Evolutionary conservation across 2,329 filamentous ascomycete species (phyloP).

Genomic region (Westerdykella sp.): DNA sequence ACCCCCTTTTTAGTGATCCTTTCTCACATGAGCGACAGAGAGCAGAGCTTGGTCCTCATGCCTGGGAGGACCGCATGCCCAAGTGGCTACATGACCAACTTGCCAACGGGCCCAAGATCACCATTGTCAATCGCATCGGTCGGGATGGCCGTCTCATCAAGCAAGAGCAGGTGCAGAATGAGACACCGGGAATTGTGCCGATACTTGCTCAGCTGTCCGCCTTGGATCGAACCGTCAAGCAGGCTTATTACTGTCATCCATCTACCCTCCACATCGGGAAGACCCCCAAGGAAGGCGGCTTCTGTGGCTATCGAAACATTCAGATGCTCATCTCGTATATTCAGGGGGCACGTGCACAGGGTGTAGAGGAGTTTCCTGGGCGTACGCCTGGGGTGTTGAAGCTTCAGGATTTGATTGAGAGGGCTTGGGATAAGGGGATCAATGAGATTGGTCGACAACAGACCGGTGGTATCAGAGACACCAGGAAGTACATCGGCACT

Average conservation of each 20-base stretch:
- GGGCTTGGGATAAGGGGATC: slow-evolving; percentile 80
- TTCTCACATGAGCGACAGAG: slow-evolving; percentile 26
- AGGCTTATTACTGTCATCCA: slow-evolving; percentile 74
- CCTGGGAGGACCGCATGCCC: slow-evolving; percentile 44
- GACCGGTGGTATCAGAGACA: slow-evolving; percentile 81
- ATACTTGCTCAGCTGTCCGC: slow-evolving; percentile 47
- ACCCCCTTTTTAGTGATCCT: background rate
- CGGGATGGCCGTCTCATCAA: slow-evolving; percentile 39
- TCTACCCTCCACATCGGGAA: slow-evolving; percentile 75
- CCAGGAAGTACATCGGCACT: slow-evolving; percentile 92
- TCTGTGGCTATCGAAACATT: slow-evolving; percentile 93
- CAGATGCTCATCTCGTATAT: slow-evolving; percentile 86
- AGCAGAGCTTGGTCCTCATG: slow-evolving; percentile 44
- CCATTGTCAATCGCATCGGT: slow-evolving; percentile 36
- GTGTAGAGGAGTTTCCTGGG: slow-evolving; percentile 54
- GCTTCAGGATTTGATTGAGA: slow-evolving; percentile 81
- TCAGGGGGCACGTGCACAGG: slow-evolving; percentile 51
- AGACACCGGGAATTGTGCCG: slow-evolving; percentile 41
- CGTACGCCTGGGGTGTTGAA: slow-evolving; percentile 68
- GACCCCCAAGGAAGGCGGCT: slow-evolving; percentile 72
- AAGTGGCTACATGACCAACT: slow-evolving; percentile 38
- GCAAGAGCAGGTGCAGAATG: slow-evolving; percentile 39
- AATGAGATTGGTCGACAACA: slow-evolving; percentile 68
- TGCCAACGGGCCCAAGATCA: slow-evolving; percentile 36
- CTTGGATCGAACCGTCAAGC: slow-evolving; percentile 57